phyloP scores from a whole-genome alignment of 305 asterid genomes.

The Rubia peregrina region DNA sequence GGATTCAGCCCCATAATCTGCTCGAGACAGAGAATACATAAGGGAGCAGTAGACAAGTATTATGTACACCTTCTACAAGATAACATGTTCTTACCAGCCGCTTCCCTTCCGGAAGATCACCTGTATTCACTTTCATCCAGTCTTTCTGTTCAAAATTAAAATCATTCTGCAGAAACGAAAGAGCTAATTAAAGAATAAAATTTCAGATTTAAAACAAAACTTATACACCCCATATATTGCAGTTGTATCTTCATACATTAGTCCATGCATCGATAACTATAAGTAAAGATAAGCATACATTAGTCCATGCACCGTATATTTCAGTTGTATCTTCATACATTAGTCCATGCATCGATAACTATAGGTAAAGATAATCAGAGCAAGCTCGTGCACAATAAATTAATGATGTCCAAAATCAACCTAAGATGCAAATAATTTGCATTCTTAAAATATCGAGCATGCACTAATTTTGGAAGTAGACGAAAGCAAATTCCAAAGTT shows the following conservation, averaged over 20 bases:
- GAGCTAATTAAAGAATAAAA: not conserved
- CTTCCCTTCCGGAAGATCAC: slow-evolving; percentile 32
- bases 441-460: not conserved
- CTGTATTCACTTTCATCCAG: slow-evolving; percentile 33
- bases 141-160: slow-evolving; percentile 46
- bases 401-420: not conserved
- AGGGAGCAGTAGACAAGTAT: slow-evolving; percentile 13
- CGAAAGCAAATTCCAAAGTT: not conserved
- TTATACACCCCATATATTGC: not conserved
- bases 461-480: not conserved
- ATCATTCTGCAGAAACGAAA: slow-evolving; percentile 41
- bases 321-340: not conserved
- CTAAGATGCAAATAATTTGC: not conserved
- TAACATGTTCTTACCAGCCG: slow-evolving; percentile 31
- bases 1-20: slow-evolving; percentile 98
- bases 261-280: not conserved
- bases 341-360: not conserved
- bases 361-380: too few relatives aligned
- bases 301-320: not conserved
- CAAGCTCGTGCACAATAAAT: not conserved
- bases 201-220: not conserved
- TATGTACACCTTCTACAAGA: slow-evolving; percentile 9
- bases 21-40: slow-evolving; percentile 19
- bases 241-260: not conserved
- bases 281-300: too few relatives aligned